Evolutionary conservation across 495 filamentous ascomycete species (phyloP), one percentile per base, ranked within the genome.

Genomic region (Mycothermus thermophilus): DNA sequence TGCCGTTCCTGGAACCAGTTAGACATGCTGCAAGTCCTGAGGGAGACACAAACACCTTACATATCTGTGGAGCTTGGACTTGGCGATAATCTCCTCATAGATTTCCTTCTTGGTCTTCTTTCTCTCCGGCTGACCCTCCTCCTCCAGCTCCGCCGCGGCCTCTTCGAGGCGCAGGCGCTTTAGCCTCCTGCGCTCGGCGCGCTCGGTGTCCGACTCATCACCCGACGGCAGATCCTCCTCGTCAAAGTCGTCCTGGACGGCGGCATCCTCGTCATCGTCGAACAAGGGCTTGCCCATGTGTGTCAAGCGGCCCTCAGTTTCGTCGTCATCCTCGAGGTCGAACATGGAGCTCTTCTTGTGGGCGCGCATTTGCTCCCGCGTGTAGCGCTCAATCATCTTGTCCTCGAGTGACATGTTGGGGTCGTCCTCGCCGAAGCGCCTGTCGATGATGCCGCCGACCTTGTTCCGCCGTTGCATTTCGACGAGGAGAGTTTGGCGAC

Each of bases 21-120:
- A 10, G 49, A 38, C 22, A 37, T 18, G 13, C 3, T 10, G 22
- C 5, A n/a, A 1, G 1, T 5, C 3, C 13, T 3, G 0, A 4
- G 12, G 10, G 1, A 12, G n/a, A 4, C 1, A 1, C 10, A 3
- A 14, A 15, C 5, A 2, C 8, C 50, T 10, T 58, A 95, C 85
- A 39, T 83, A 80, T 59, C 92, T 96, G 65, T 94, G 67, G 18
- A 82, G 68, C 53, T 96, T 99, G 2, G 92, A 96, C 58, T 96
- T 99, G 24, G 86, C 80, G 40, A 96, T 96, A 40, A 96, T 75
- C 57, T 97, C 92, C 46, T 88, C 80, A 79, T 95, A 94, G 21
- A 96, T 82, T 51, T 99, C 90, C 30, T 84, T 74, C 54, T 88
- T 95, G 13, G 75, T 80, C 60, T 93, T 99, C 51, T 93, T 93